Percentiles rank a stretch among this genome's conserved stretches.
Evolutionary conservation across 768 basidiomycete genomes (phyloP).

Genomic region (Leccinellum rugosiceps): DNA sequence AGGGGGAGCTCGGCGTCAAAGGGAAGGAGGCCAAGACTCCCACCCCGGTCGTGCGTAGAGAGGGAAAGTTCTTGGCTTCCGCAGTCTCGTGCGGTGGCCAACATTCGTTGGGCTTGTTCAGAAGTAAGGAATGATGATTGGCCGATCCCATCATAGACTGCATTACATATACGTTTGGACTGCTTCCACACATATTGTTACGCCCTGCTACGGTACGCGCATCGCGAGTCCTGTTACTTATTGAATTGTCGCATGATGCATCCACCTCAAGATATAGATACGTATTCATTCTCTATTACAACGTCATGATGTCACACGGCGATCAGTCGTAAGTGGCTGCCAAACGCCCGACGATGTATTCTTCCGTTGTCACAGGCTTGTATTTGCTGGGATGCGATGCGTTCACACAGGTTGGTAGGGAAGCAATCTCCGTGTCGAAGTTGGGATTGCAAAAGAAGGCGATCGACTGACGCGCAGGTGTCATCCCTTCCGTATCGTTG

Average conservation of each 20-base stretch:
- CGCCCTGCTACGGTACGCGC: constrained; percentile 14
- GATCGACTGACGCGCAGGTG: constrained; percentile 70
- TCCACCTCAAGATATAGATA: constrained; percentile 13
- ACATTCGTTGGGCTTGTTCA: constrained; percentile 70
- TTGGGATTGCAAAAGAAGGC: constrained; percentile 90
- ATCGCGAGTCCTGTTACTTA: constrained; percentile 17
- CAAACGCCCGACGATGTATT: constrained; percentile 73
- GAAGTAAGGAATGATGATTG: constrained; percentile 46
- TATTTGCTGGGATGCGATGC: constrained; percentile 58
- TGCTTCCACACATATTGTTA: constrained; percentile 10
- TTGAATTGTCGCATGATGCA: constrained; percentile 17
- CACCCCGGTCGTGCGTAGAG: constrained; percentile 62
- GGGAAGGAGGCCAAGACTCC: constrained; percentile 64
- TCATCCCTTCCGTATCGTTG: constrained; percentile 49
- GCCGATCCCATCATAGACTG: constrained; percentile 4
- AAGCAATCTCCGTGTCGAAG: constrained; percentile 60
- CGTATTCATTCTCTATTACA: constrained; percentile 3
- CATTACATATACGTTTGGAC: constrained; percentile 19
- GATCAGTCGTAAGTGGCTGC: constrained; percentile 52
- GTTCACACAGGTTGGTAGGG: constrained; percentile 58
- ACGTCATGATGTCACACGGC: neutral
- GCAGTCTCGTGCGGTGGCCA: constrained; percentile 73
- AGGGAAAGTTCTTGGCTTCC: constrained; percentile 55
- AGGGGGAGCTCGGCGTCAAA: constrained; percentile 69
- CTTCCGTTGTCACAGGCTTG: constrained; percentile 64